A percentile compares a stretch with the other conserved stretches of the same genome.
Conservation (phyloP, 2,329 filamentous ascomycete species). For the Pleomassaria siparia region DNA sequence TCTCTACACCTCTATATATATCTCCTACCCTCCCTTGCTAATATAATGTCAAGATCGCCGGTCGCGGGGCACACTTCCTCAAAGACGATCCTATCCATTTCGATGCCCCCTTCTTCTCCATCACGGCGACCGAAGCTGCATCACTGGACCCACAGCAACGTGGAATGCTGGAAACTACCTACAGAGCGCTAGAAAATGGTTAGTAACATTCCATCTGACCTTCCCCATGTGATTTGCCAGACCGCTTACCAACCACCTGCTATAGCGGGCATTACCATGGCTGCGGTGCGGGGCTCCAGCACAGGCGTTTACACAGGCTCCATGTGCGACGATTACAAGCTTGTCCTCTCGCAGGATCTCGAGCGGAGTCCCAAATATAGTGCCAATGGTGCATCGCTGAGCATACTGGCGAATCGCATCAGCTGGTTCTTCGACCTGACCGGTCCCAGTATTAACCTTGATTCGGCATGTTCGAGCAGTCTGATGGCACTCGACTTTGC, state of each 20-base stretch:
- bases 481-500: conserved; percentile 8
- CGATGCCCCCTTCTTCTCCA: conserved; percentile 16
- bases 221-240: not conserved
- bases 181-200: conserved; percentile 22
- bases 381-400: not conserved
- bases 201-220: not conserved
- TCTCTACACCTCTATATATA: too few species aligned
- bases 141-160: conserved; percentile 21
- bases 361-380: not conserved
- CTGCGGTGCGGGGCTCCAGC: conserved; percentile 1
- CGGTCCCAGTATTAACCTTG: conserved; percentile 13
- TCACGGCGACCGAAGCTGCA: conserved; percentile 7
- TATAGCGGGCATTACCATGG: not conserved
- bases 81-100: conserved; percentile 7
- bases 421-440: conserved; percentile 15
- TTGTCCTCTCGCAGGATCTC: conserved; percentile 14
- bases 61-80: conserved; percentile 10
- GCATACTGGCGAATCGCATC: not conserved
- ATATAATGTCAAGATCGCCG: too few species aligned
- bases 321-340: conserved; percentile 6
- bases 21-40: too few species aligned
- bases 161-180: conserved; percentile 18
- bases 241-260: not conserved
- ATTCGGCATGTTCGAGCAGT: conserved; percentile 18
- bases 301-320: conserved; percentile 7